Conservation (phyloP, 2,329 filamentous ascomycete species). For the Pezicula radicicola region DNA sequence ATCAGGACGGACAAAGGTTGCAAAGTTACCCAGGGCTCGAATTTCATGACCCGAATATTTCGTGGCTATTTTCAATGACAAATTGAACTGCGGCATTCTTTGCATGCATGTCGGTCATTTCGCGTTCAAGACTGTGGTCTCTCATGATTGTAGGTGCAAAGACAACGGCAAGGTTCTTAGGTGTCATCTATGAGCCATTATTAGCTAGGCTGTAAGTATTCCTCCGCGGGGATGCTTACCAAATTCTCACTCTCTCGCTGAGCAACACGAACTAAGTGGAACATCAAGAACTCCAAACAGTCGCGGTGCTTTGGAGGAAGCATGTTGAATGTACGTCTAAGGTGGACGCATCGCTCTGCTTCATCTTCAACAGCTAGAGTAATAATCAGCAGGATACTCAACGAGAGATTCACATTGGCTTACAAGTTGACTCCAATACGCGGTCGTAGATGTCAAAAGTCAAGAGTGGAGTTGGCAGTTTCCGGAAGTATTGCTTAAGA, state of each 20-base stretch:
- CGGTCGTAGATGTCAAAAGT: slow-evolving; percentile 91
- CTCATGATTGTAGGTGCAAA: slow-evolving; percentile 98
- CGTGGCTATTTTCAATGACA: slow-evolving; percentile 83
- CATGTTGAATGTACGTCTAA: slow-evolving; percentile 71
- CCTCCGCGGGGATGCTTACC: slow-evolving; percentile 43
- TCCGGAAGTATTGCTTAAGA: slow-evolving; percentile 96
- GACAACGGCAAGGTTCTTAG: slow-evolving; percentile 92
- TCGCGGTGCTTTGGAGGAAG: slow-evolving; percentile 84
- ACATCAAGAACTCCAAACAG: slow-evolving; percentile 89
- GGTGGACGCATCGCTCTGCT: slow-evolving; percentile 64
- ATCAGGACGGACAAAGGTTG: no score
- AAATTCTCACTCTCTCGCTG: slow-evolving; percentile 80
- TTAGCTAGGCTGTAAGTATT: slow-evolving; percentile 13
- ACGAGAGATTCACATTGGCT: slow-evolving; percentile 29
- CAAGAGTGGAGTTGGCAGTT: slow-evolving; percentile 82
- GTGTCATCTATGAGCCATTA: slow-evolving; percentile 69
- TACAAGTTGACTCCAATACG: slow-evolving; percentile 77
- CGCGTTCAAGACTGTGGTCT: slow-evolving; percentile 81
- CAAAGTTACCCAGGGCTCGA: background rate
- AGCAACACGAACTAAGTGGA: slow-evolving; percentile 87
- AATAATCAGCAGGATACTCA: slow-evolving; percentile 19
- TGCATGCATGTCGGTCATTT: slow-evolving; percentile 93
- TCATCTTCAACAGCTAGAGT: slow-evolving; percentile 59
- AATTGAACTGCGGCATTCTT: slow-evolving; percentile 94
- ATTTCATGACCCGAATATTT: slow-evolving; percentile 58